Percentiles rank a stretch among this genome's conserved stretches.
phyloP scores from a whole-genome alignment of 2,329 filamentous ascomycete species.

The Alternaria triticimaculans region DNA sequence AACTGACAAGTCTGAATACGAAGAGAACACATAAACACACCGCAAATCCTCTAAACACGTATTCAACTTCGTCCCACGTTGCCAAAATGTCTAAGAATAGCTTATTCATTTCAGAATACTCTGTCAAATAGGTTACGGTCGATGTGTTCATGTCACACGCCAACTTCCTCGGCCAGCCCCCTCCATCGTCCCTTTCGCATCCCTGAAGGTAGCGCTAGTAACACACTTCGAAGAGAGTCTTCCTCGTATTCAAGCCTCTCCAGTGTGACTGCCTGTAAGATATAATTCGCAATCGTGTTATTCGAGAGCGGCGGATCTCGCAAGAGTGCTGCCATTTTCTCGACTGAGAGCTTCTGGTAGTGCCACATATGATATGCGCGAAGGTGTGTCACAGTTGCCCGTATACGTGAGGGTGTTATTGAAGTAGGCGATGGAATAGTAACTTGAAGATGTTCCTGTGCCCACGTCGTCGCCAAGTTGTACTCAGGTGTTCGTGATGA shows the following conservation, averaged over 20 bases:
- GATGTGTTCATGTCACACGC: constrained; percentile 8
- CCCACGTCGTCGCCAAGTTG: constrained; percentile 37
- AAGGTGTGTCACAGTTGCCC: constrained; percentile 39
- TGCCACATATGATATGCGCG: constrained; percentile 47
- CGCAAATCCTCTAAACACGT: neutral
- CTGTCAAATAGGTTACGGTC: neutral
- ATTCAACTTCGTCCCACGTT: neutral
- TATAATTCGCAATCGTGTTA: constrained; percentile 39
- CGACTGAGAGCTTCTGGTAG: constrained; percentile 32
- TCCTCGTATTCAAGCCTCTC: constrained; percentile 38
- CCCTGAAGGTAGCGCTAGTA: constrained; percentile 28
- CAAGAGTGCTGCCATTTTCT: constrained; percentile 30
- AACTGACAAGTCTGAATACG: neutral
- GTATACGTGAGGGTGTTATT: constrained; percentile 28
- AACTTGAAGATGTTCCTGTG: constrained; percentile 32
- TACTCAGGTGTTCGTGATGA: constrained; percentile 25
- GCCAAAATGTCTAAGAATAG: neutral
- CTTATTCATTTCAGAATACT: neutral
- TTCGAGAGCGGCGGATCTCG: constrained; percentile 39
- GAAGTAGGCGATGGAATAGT: constrained; percentile 37
- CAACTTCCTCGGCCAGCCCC: constrained; percentile 31
- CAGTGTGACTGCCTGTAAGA: constrained; percentile 37
- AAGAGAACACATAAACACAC: neutral
- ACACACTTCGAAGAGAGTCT: constrained; percentile 26
- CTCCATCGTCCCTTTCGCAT: constrained; percentile 36